Percentiles rank a stretch among this genome's conserved stretches.
Conservation (phyloP, 805 yeast genomes). For the Lipomyces lipofer region DNA sequence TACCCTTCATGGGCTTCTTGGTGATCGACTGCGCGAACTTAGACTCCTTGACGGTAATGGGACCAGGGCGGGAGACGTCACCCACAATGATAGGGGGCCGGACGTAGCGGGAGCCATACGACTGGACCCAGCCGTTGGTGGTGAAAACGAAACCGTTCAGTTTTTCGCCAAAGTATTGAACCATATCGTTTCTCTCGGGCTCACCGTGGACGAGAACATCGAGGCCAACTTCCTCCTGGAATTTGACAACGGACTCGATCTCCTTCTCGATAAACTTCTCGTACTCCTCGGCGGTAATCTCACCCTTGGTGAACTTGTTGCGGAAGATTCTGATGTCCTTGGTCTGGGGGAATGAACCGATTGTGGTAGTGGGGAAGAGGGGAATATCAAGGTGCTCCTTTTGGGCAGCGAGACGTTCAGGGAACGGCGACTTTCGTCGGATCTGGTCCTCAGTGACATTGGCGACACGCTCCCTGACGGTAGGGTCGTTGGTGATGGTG, state of each 20-base stretch:
- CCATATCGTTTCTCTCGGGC: conserved; percentile 99
- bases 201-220: conserved; percentile 99
- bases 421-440: conserved; percentile 84
- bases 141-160: conserved; percentile 98
- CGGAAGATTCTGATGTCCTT: conserved; percentile 98
- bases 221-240: conserved; percentile 98
- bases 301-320: conserved; percentile 97
- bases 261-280: conserved; percentile 95
- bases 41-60: conserved; percentile 99
- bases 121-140: conserved; percentile 99
- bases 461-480: conserved; percentile 84
- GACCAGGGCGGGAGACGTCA: conserved; percentile 96
- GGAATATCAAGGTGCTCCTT: conserved; percentile 88
- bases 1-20: conserved; percentile 97
- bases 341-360: conserved; percentile 99
- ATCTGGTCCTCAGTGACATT: conserved; percentile 65
- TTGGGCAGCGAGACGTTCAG: conserved; percentile 84
- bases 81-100: conserved; percentile 99
- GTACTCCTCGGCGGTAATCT: conserved; percentile 90
- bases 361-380: conserved; percentile 99
- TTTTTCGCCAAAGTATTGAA: conserved; percentile 99
- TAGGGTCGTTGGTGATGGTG: conserved; percentile 84
- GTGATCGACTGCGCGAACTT: conserved; percentile 98
- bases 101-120: conserved; percentile 99
- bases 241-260: conserved; percentile 91